A percentile compares a stretch with the other conserved stretches of the same genome.
phyloP scores from a whole-genome alignment of 139 green algal genomes.

The Asterochloris erici region DNA sequence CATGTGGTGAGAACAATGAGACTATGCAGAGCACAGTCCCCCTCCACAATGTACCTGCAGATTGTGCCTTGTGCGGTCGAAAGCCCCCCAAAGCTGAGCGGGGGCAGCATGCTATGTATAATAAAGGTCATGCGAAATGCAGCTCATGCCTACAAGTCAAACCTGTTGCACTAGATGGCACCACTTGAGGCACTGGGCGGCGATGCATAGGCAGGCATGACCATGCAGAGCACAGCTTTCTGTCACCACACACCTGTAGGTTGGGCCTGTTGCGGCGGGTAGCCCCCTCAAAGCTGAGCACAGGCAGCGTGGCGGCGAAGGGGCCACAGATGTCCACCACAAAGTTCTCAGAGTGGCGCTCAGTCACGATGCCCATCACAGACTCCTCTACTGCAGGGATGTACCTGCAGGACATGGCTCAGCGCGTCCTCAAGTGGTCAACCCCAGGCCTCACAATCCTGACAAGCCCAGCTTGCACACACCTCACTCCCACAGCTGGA shows the following conservation, averaged over 20 bases:
- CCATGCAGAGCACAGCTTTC: not conserved
- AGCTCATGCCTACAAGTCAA: not conserved
- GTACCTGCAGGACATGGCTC: conserved; percentile 55
- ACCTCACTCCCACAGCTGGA: not conserved
- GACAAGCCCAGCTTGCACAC: not conserved
- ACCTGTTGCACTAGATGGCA: not conserved
- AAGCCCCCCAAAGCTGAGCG: conserved; percentile 79
- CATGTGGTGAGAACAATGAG: not conserved
- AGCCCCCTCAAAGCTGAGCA: conserved; percentile 80
- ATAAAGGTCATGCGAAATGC: too few relatives aligned
- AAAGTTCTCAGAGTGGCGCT: conserved; percentile 71
- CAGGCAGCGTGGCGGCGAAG: conserved; percentile 63
- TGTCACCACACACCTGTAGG: conserved; percentile 30
- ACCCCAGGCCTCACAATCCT: not conserved
- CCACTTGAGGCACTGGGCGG: not conserved
- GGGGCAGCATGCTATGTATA: conserved; percentile 43
- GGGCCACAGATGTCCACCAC: conserved; percentile 75
- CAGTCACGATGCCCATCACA: conserved; percentile 67
- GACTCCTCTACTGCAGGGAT: conserved; percentile 65
- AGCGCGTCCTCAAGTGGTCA: too few relatives aligned
- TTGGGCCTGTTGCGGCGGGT: conserved; percentile 78
- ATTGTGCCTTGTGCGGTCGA: conserved; percentile 71
- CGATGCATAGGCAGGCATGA: not conserved
- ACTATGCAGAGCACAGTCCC: not conserved
- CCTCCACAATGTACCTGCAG: conserved; percentile 28